phyloP scores from a whole-genome alignment of 495 filamentous ascomycete genomes.

The Tuber brumale region DNA sequence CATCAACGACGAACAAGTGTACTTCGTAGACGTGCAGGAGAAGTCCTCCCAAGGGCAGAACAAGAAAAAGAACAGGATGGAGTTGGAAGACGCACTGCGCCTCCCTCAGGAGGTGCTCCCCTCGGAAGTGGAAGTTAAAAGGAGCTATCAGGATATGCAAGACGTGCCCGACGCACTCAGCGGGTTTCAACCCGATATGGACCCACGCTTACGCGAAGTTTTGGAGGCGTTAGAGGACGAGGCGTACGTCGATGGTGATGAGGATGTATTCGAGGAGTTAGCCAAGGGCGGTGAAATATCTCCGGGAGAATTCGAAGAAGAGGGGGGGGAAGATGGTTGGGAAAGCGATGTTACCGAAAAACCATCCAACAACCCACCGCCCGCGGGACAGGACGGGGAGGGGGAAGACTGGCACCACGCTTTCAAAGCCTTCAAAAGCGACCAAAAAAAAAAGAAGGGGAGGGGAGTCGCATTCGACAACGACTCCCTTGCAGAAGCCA shows the following conservation, averaged over 20 bases:
- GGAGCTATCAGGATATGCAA: constrained; percentile 88
- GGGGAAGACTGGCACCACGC: constrained; percentile 77
- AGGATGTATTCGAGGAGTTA: constrained; percentile 73
- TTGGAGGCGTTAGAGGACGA: constrained; percentile 95
- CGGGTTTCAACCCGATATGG: constrained; percentile 97
- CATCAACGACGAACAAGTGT: constrained; percentile 61
- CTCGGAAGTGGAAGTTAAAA: constrained; percentile 61
- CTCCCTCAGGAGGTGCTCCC: constrained; percentile 60
- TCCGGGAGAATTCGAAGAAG: constrained; percentile 58
- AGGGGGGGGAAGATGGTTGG: constrained; percentile 74
- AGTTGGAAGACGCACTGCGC: constrained; percentile 73
- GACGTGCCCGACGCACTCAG: constrained; percentile 82
- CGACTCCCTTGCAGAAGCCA: constrained; percentile 37
- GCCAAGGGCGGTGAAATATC: constrained; percentile 68
- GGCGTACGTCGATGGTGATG: constrained; percentile 85
- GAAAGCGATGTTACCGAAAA: constrained; percentile 91
- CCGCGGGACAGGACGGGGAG: constrained; percentile 33
- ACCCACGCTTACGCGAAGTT: constrained; percentile 83
- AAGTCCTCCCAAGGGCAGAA: constrained; percentile 56
- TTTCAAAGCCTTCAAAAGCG: constrained; percentile 83
- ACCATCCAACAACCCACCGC: constrained; percentile 43
- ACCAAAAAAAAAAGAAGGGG: constrained; percentile 49
- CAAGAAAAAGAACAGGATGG: constrained; percentile 57
- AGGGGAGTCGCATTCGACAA: constrained; percentile 14
- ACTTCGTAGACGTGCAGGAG: constrained; percentile 61